A percentile compares a stretch with the other conserved stretches of the same genome.
Conservation (phyloP, 768 basidiomycete species). For the Mycena chlorophos region DNA sequence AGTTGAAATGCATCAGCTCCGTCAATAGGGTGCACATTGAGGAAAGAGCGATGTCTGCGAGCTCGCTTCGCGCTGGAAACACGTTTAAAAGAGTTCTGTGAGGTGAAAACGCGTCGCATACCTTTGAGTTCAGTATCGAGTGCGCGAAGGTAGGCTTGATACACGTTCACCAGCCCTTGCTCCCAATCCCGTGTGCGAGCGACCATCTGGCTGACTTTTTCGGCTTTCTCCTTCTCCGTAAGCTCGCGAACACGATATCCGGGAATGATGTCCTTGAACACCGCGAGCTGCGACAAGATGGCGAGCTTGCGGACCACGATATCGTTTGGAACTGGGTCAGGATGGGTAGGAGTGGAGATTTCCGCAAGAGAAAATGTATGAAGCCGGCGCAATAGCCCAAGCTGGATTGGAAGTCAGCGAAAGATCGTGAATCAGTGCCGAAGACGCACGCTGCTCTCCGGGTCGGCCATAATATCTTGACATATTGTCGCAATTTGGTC, state of each 20-base stretch:
- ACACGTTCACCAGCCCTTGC: constrained; percentile 84
- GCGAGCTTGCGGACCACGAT: constrained; percentile 82
- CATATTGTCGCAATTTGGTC: constrained; percentile 93
- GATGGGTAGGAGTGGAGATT: constrained; percentile 67
- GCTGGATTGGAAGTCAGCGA: constrained; percentile 41
- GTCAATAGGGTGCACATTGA: constrained; percentile 86
- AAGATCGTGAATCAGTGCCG: neutral
- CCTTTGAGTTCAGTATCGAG: constrained; percentile 89
- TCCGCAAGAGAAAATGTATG: constrained; percentile 84
- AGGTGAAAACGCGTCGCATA: constrained; percentile 31
- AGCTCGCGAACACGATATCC: constrained; percentile 92
- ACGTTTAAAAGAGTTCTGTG: constrained; percentile 16
- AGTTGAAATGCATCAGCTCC: constrained; percentile 95
- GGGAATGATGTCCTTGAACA: constrained; percentile 95
- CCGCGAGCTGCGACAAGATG: constrained; percentile 85
- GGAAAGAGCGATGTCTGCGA: constrained; percentile 70
- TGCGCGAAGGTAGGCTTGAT: constrained; percentile 84
- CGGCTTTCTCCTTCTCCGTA: constrained; percentile 86
- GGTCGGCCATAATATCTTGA: constrained; percentile 91
- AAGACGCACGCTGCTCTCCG: constrained; percentile 84
- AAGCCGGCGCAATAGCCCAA: constrained; percentile 84
- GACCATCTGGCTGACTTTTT: constrained; percentile 94
- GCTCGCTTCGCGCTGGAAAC: constrained; percentile 57
- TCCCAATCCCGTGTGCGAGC: constrained; percentile 90
- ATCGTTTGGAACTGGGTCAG: constrained; percentile 77